A percentile compares a stretch with the other conserved stretches of the same genome.
phyloP scores from a whole-genome alignment of 495 filamentous ascomycete species.

The Penicillium tannophilum region DNA sequence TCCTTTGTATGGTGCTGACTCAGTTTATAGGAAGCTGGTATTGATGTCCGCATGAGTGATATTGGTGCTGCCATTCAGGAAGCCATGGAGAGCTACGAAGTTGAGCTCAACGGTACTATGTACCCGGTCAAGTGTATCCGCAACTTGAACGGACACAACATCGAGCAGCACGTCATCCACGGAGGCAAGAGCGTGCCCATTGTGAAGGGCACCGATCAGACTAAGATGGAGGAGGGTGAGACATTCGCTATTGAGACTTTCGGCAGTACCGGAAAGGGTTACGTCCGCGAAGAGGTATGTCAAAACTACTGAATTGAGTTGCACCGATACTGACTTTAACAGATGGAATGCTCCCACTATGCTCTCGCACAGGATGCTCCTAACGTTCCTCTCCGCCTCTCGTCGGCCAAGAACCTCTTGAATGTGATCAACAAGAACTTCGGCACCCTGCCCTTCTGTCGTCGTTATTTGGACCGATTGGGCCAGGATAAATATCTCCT shows the following conservation, averaged over 20 bases:
- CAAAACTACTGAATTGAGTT: neutral
- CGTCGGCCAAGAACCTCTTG: constrained; percentile 78
- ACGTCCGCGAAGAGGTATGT: constrained; percentile 74
- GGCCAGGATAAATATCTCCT: constrained; percentile 88
- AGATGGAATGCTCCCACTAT: constrained; percentile 77
- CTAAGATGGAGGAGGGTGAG: constrained; percentile 95
- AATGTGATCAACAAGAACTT: constrained; percentile 93
- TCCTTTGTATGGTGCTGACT: constrained; percentile 24
- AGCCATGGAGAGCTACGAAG: constrained; percentile 68
- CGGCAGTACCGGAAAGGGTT: constrained; percentile 87
- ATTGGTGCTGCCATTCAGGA: constrained; percentile 66
- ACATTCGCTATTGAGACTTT: constrained; percentile 94
- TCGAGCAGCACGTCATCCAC: constrained; percentile 84
- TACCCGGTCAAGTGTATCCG: constrained; percentile 83
- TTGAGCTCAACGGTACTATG: constrained; percentile 67
- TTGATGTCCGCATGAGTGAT: constrained; percentile 63
- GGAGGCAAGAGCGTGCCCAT: constrained; percentile 89
- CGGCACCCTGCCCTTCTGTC: constrained; percentile 82
- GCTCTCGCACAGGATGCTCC: constrained; percentile 64
- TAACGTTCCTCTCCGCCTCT: constrained; percentile 66
- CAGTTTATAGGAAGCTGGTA: constrained; percentile 53
- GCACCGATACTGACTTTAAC: constrained; percentile 16
- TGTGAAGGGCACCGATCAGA: constrained; percentile 75
- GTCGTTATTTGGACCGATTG: constrained; percentile 81
- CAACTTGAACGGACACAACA: constrained; percentile 88